A percentile compares a stretch with the other conserved stretches of the same genome.
These are phyloP conservation scores for Chlorella sp. DNA, from an alignment of 139 green algal species.

Conservation along the genomic window DNA sequence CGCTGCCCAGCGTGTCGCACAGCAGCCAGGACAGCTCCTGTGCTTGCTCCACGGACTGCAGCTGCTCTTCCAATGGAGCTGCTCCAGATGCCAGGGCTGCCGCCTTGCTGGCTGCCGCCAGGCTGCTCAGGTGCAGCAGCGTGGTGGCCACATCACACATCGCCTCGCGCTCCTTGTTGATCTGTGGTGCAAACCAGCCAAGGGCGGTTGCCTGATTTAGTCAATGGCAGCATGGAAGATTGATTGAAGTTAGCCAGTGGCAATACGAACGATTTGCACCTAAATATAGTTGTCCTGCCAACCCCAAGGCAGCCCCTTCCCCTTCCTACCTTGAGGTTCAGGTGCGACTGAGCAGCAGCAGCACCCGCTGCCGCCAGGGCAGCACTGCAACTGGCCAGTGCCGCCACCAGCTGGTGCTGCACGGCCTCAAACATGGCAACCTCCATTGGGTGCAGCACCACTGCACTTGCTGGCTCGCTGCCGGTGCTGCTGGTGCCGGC, in stretches of 20 bases:
- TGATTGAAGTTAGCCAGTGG: too few relatives aligned
- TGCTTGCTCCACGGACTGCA: background rate
- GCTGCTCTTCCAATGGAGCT: too few relatives aligned
- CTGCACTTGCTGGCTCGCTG: background rate
- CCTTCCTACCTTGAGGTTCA: conserved; percentile 1
- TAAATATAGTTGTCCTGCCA: too few relatives aligned
- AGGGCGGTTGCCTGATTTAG: too few relatives aligned
- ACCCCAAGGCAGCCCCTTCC: too few relatives aligned
- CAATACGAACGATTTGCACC: too few relatives aligned
- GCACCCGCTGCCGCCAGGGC: background rate
- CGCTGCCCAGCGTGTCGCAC: conserved; percentile 5
- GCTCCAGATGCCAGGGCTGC: too few relatives aligned
- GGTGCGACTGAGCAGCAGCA: background rate
- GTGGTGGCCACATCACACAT: conserved; percentile 12
- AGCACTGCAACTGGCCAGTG: background rate
- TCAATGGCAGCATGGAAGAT: too few relatives aligned
- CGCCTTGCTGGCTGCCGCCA: background rate
- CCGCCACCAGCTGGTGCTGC: conserved; percentile 15
- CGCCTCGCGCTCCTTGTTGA: background rate
- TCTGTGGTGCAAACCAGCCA: too few relatives aligned
- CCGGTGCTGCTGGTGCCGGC: background rate
- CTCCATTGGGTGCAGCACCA: conserved; percentile 16
- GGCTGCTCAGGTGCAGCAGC: conserved; percentile 17
- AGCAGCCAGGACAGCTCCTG: conserved; percentile 18
- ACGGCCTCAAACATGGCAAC: background rate